Base-by-base conservation (phyloP, 2,329 filamentous ascomycete genomes). In the Fusarium sp. region DNA sequence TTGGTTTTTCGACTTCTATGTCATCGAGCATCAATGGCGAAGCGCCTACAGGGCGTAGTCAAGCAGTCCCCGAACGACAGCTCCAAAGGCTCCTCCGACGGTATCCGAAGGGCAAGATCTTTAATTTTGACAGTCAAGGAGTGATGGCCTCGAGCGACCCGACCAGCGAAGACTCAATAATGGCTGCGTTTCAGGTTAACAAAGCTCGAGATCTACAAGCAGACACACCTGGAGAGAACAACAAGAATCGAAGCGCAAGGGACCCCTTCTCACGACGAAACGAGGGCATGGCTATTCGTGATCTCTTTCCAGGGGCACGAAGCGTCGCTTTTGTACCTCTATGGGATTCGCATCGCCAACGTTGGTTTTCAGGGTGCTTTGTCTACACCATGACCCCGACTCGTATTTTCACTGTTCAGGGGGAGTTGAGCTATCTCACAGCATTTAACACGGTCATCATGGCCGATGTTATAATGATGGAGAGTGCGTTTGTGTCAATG, bases 401-500 rank as follows among this genome's bases (percentile, higher is more conserved):
- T 0, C 82, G 84, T 7, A 76, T 82, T 5, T 83, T 88, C 34
- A 82, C 81, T 2, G 69, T 79, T 2, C 77, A 82, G 41, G 81
- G 82, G 18, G 87, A 88, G 45, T 78, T 89, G 3, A 84, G 80
- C 16, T 86, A 84, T 32, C 77, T 88, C 6, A 76, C 78, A 7
- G 84, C 83, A 0, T 88, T 89, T 68, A 83, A 82, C 0, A 83
- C 85, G 49, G 84, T 84, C 2, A 84, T 87, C 20, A 88, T 89
- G 84, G 82, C 85, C 0, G 87, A 90, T 55, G 78, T 90, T 7
- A 81, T 47, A 82, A 1, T 80, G 85, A 6, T 71, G 87, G 30
- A 77, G 79, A 28, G 73, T 75, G 4, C 75, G 11, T 71, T 77
- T 13, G 80, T 80, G 0, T 80, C 82, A 34, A 82, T 79, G 58